Percentiles rank a stretch among this genome's conserved stretches.
Evolutionary conservation across 2,329 filamentous ascomycete species (phyloP).

Genomic region (Cladosporium phlei): DNA sequence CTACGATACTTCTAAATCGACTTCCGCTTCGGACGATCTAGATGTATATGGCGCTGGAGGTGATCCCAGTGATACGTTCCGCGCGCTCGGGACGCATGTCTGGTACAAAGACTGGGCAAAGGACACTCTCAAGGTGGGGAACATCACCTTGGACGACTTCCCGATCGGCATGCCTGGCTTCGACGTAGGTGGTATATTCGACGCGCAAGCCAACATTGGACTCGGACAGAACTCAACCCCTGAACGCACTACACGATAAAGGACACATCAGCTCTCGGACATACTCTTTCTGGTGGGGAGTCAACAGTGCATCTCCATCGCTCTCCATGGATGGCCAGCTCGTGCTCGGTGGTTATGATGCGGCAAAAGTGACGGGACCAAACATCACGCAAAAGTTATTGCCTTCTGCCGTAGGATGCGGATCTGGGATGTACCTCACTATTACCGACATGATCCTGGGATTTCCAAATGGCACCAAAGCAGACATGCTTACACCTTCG

Average conservation of each 20-base stretch:
- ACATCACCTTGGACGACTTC: conserved; percentile 13
- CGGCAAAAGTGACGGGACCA: conserved; percentile 23
- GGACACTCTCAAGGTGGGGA: conserved; percentile 14
- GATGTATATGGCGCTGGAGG: conserved; percentile 15
- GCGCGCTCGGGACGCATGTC: conserved; percentile 14
- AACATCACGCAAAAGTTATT: conserved; percentile 21
- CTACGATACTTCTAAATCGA: conserved; percentile 16
- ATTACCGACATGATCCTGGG: conserved; percentile 25
- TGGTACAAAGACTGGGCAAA: conserved; percentile 17
- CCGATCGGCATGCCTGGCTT: conserved; percentile 20
- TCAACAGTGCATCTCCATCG: conserved; percentile 17
- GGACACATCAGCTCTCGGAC: conserved; percentile 24
- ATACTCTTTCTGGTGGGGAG: conserved; percentile 27
- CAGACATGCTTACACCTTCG: conserved; percentile 8
- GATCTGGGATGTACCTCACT: conserved; percentile 21
- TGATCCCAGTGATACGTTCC: conserved; percentile 17
- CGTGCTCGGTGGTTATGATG: conserved; percentile 30
- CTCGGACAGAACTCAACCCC: conserved; percentile 26
- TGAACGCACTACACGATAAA: conserved; percentile 20
- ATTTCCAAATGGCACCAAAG: conserved; percentile 24
- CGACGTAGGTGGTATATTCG: conserved; percentile 12
- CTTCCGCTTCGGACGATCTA: neutral
- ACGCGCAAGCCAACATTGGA: conserved; percentile 20
- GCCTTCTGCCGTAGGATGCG: conserved; percentile 13
- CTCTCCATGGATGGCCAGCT: conserved; percentile 25